Conservation (phyloP, 2,329 filamentous ascomycete genomes). For the Penicillium sp. region DNA sequence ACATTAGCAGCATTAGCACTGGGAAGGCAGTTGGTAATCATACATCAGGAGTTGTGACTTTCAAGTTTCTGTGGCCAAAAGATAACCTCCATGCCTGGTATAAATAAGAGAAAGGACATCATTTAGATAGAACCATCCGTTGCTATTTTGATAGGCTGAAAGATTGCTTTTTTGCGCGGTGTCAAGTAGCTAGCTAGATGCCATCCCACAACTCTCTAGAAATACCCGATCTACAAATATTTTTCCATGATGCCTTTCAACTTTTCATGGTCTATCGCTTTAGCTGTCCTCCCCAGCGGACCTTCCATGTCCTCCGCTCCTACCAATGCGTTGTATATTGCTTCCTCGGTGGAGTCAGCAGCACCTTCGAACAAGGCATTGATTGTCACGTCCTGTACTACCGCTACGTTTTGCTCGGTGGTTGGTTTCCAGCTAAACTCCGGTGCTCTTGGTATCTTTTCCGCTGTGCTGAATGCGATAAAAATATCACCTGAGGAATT, state of each 20-base stretch:
- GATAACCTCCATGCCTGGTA: no score
- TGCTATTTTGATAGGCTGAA: no score
- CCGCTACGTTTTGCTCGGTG: slow-evolving; percentile 2
- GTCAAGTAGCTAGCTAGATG: no score
- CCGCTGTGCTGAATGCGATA: slow-evolving; percentile 10
- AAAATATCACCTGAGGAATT: slow-evolving; percentile 11
- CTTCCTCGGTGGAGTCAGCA: slow-evolving; percentile 10
- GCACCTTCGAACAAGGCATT: slow-evolving; percentile 12
- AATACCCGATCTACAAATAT: slow-evolving; percentile 2
- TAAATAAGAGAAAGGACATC: no score
- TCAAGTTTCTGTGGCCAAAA: no score
- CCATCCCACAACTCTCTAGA: no score
- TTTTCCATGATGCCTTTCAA: slow-evolving; percentile 10
- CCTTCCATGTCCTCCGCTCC: slow-evolving; percentile 10
- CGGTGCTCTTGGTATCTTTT: slow-evolving; percentile 4
- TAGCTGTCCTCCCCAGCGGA: slow-evolving; percentile 2
- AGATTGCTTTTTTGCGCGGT: no score
- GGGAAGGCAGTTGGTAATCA: no score
- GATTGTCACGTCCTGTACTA: slow-evolving; percentile 12
- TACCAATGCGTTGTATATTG: slow-evolving; percentile 11
- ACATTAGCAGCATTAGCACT: no score
- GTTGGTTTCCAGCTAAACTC: slow-evolving; percentile 11
- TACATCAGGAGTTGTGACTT: no score
- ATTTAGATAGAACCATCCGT: no score
- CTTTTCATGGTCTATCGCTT: slow-evolving; percentile 5